A percentile compares a stretch with the other conserved stretches of the same genome.
Evolutionary conservation across 108 stramenopile species (phyloP).

Genomic region (Conticribra guillardii): DNA sequence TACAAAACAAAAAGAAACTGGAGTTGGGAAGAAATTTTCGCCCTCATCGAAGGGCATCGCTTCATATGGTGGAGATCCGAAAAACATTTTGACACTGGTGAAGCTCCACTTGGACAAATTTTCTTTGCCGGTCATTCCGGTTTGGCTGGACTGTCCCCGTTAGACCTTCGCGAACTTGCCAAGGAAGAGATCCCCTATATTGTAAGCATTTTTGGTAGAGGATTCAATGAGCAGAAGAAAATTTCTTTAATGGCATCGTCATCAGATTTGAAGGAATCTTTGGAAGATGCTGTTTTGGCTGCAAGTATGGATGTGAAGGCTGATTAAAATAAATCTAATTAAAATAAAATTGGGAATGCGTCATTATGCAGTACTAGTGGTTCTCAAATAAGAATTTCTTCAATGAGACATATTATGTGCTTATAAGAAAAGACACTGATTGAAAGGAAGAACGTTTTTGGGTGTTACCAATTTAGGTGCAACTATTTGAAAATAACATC

Average conservation of each 20-base stretch:
- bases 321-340: too few species aligned
- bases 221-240: slow-evolving; percentile 57
- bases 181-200: slow-evolving; percentile 51
- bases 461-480: too few species aligned
- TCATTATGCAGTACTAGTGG: too few species aligned
- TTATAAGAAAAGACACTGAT: too few species aligned
- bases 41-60: slow-evolving; percentile 80
- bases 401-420: too few species aligned
- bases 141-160: slow-evolving; percentile 73
- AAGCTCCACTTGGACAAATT: slow-evolving; percentile 65
- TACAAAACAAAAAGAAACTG: slow-evolving; percentile 34
- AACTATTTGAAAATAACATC: too few species aligned
- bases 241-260: slow-evolving; percentile 56
- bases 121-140: slow-evolving; percentile 86
- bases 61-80: slow-evolving; percentile 84
- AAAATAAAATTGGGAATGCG: too few species aligned
- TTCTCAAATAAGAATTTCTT: too few species aligned
- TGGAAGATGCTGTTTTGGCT: slow-evolving; percentile 56
- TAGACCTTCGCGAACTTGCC: slow-evolving; percentile 67
- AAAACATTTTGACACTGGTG: slow-evolving; percentile 80
- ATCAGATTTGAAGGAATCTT: slow-evolving; percentile 43
- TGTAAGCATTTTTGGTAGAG: slow-evolving; percentile 71
- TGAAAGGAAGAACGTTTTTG: too few species aligned
- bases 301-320: slow-evolving; percentile 50
- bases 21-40: slow-evolving; percentile 68